Evolutionary conservation across 805 yeast genomes (phyloP).

Genomic region (Candida arabinofermentans): DNA sequence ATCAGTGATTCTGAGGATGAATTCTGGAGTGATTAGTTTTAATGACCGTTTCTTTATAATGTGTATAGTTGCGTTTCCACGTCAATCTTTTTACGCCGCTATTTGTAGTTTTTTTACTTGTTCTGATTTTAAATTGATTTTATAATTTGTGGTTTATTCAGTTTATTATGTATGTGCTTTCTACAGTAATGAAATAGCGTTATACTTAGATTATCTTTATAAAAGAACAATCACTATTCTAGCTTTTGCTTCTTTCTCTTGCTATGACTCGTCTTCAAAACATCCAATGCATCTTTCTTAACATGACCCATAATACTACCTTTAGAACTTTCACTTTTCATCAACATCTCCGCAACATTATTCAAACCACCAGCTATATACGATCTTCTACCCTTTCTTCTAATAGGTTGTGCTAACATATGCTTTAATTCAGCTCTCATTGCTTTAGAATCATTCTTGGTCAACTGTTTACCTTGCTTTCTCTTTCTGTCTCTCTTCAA

Average conservation of each 20-base stretch:
- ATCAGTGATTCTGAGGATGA: constrained; percentile 85
- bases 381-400: constrained; percentile 62
- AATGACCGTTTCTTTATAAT: constrained; percentile 2
- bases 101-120: neutral
- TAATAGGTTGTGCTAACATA: constrained; percentile 48
- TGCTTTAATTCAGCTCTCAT: constrained; percentile 50
- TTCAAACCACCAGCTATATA: constrained; percentile 77
- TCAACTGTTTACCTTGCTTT: constrained; percentile 48
- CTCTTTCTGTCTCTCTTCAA: constrained; percentile 59
- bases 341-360: constrained; percentile 73
- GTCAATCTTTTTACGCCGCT: neutral
- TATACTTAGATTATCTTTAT: constrained; percentile 1
- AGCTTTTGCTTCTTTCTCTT: constrained; percentile 7
- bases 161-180: no score
- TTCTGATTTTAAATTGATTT: neutral
- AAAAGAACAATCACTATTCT: neutral
- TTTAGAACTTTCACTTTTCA: constrained; percentile 46
- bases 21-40: constrained; percentile 52
- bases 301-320: constrained; percentile 75
- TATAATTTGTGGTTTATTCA: constrained; percentile 2
- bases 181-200: no score
- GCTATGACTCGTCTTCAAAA: constrained; percentile 36
- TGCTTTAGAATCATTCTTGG: constrained; percentile 43
- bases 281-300: constrained; percentile 63
- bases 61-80: constrained; percentile 3